Base-by-base conservation (phyloP, 192 early-diverging fungal species). In the Coemansia sp. region DNA sequence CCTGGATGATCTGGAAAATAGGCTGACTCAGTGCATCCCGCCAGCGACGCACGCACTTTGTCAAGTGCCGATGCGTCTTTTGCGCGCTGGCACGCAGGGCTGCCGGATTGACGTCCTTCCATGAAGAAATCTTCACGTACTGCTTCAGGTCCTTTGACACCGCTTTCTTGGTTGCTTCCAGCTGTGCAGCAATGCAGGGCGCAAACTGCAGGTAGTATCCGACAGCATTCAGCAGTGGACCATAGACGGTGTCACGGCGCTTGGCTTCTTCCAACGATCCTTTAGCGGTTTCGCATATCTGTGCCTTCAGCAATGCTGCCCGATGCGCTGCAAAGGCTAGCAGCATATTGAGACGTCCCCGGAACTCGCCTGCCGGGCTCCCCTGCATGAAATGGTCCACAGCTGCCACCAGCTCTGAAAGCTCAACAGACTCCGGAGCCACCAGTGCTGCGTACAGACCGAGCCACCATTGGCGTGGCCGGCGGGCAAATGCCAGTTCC, bases 41-140 rank as follows among this genome's bases (percentile, higher is more conserved):
- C 65, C 93, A 95, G 57, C 90, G 88, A 20, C 86, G 87, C 40
- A 99, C 80, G 57, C 92, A 93, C 75, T 96, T 97, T 68, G 88
- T 74, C 44, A 99, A 68, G 31, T 94, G 93, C 50, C 86, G 74
- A 71, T 99, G 97, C 7, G 94, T 92, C 73, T 90, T 86, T 37
- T 86, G 87, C 0, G 97, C 92, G 77, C 89, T 91, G 53, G 91
- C 89, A 20, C 87, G 83, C 31, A 99, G 68, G 0, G 97, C 94
- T 55, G 87, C 89, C 8, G 94, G 88, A 57, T 95, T 99, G 14
- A 93, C 87, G 65, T 99, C 97, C 69, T 94, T 95, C 93, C 94
- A 99, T 41, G 82, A 89, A 5, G 95, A 94, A 58, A 99, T 92
- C 78, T 92, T 88, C 31, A 99, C 93, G 58, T 92, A 94, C 53